Conservation (phyloP, 306 rosid species). For the Betula pendula region DNA sequence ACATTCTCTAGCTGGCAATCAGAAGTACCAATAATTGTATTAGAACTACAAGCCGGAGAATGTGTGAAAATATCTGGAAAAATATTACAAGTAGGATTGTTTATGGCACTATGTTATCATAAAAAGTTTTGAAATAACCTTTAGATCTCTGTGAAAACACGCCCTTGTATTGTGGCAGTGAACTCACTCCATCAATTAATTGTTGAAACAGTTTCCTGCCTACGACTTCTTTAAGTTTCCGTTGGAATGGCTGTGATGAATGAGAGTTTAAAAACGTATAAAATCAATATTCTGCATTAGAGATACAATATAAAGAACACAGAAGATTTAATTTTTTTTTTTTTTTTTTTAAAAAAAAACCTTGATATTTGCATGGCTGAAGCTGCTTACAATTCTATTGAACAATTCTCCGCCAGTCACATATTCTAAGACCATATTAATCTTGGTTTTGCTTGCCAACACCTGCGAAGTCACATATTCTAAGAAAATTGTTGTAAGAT, state of each 20-base stretch:
- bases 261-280: not conserved
- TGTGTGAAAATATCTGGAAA: too few relatives aligned
- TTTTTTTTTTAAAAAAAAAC: too few relatives aligned
- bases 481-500: too few relatives aligned
- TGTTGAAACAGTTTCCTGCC: conserved; percentile 85
- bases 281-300: too few relatives aligned
- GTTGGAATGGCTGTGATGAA: conserved; percentile 51
- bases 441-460: conserved; percentile 88
- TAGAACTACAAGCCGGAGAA: not conserved
- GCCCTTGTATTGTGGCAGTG: conserved; percentile 81
- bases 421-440: conserved; percentile 85
- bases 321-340: too few relatives aligned
- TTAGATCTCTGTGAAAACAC: conserved; percentile 94
- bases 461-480: conserved; percentile 62
- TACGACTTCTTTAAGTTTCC: conserved; percentile 58
- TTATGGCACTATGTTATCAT: not conserved
- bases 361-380: not conserved
- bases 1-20: conserved; percentile 86
- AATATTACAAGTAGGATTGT: not conserved
- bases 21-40: not conserved
- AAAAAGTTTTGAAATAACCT: conserved; percentile 45
- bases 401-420: conserved; percentile 87
- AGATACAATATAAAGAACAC: too few relatives aligned
- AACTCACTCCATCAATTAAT: conserved; percentile 84
- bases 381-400: conserved; percentile 63